Conservation (phyloP, 129 eudicot species). For the Lactuca saligna region DNA sequence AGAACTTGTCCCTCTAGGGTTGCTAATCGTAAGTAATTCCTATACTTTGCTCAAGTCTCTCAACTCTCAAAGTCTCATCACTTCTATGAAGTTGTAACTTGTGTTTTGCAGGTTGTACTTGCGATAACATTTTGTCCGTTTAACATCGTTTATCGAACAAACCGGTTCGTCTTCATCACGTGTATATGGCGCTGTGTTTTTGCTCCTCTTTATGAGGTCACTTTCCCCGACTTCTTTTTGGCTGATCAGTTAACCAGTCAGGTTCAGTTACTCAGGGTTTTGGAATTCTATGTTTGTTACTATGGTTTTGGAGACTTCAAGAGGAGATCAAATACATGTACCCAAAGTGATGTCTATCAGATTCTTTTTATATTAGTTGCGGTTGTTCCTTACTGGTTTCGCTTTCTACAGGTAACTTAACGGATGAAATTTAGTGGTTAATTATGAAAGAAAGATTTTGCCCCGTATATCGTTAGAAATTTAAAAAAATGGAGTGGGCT, state of each 20-base stretch:
- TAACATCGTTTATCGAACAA: slow-evolving; percentile 37
- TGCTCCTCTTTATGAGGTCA: slow-evolving; percentile 36
- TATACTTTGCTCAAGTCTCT: neutral
- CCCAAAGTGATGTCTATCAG: slow-evolving; percentile 17
- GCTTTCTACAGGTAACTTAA: slow-evolving; percentile 33
- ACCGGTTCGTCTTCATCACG: slow-evolving; percentile 31
- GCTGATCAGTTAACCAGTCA: slow-evolving; percentile 41
- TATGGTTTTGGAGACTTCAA: slow-evolving; percentile 41
- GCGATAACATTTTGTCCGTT: slow-evolving; percentile 33
- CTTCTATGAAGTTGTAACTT: slow-evolving; percentile 7
- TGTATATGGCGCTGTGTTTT: slow-evolving; percentile 27
- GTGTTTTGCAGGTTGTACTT: slow-evolving; percentile 45
- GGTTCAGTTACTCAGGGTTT: slow-evolving; percentile 34
- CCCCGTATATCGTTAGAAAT: neutral
- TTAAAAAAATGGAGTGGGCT: too few species aligned
- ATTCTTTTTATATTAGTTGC: slow-evolving; percentile 26
- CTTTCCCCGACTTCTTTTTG: slow-evolving; percentile 35
- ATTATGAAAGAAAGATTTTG: too few species aligned
- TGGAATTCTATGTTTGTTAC: slow-evolving; percentile 35
- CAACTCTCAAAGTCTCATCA: neutral
- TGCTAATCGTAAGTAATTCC: slow-evolving; percentile 46
- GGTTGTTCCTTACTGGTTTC: slow-evolving; percentile 33
- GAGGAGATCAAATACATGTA: slow-evolving; percentile 35
- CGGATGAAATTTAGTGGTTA: neutral
- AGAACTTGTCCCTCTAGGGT: slow-evolving; percentile 56